A percentile compares a stretch with the other conserved stretches of the same genome.
Conservation (phyloP, 176 grass and related monocot species). For the Musa beccarii region DNA sequence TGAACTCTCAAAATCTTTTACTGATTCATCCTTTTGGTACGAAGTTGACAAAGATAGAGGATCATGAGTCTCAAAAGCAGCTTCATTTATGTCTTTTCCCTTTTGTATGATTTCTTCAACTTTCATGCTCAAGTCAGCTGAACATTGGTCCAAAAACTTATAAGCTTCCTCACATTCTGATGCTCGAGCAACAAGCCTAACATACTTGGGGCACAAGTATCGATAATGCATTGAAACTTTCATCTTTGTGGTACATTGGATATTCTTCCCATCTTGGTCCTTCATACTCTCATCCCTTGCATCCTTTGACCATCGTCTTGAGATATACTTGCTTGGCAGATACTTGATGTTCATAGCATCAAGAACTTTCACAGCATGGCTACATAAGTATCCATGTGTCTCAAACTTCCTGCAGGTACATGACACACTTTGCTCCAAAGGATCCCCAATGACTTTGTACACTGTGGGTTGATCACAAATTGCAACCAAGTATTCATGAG, state of each 20-base stretch:
- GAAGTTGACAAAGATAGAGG: conserved; percentile 38
- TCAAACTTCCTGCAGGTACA: conserved; percentile 63
- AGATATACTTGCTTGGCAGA: conserved; percentile 42
- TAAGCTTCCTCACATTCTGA: conserved; percentile 58
- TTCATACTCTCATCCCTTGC: conserved; percentile 27
- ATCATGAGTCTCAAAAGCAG: conserved; percentile 23
- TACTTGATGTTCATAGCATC: conserved; percentile 68
- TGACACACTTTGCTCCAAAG: conserved; percentile 35
- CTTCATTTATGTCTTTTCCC: conserved; percentile 40
- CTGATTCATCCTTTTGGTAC: conserved; percentile 18
- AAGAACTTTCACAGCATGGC: conserved; percentile 58
- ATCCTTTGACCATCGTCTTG: conserved; percentile 52
- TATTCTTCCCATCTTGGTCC: conserved; percentile 18
- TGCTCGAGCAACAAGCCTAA: conserved; percentile 38
- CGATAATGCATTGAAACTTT: conserved; percentile 54
- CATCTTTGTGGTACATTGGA: conserved; percentile 35
- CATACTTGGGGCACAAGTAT: conserved; percentile 41
- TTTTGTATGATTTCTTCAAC: conserved; percentile 45
- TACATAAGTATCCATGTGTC: conserved; percentile 43
- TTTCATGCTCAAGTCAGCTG: conserved; percentile 34
- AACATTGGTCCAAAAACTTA: conserved; percentile 39
- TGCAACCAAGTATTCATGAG: conserved; percentile 42
- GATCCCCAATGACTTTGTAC: conserved; percentile 47
- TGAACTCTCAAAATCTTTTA: conserved; percentile 4
- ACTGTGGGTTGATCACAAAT: conserved; percentile 39